These are phyloP conservation scores for Trametes coccinea DNA, from an alignment of 768 basidiomycete species.

Conservation along the genomic window DNA sequence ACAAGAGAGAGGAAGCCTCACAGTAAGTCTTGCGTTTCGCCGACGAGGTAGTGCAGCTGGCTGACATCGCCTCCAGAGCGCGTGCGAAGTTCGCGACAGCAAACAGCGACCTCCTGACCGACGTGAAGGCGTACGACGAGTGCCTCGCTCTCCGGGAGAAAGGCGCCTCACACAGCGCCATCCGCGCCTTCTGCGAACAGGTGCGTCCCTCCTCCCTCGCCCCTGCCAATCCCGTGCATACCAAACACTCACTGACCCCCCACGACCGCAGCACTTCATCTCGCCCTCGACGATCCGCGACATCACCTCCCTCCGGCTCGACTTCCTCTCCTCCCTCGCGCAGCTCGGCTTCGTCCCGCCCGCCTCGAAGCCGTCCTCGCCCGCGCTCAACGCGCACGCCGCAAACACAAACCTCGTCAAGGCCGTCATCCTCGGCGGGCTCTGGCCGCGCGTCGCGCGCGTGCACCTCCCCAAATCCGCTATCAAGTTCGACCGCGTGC, in stretches of 20 bases:
- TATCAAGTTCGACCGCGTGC: conserved; percentile 83
- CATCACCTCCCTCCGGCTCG: conserved; percentile 72
- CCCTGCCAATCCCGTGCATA: conserved; percentile 1
- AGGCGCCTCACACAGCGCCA: conserved; percentile 46
- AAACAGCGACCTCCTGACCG: conserved; percentile 85
- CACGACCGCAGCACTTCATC: conserved; percentile 71
- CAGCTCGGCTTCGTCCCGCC: conserved; percentile 69
- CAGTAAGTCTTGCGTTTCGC: conserved; percentile 44
- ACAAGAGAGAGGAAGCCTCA: conserved; percentile 78
- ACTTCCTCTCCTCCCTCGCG: conserved; percentile 70
- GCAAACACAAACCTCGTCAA: conserved; percentile 76
- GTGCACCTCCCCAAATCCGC: conserved; percentile 72
- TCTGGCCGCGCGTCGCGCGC: conserved; percentile 82
- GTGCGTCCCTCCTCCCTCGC: conserved; percentile 27
- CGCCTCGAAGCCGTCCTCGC: conserved; percentile 44
- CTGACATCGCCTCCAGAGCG: conserved; percentile 49
- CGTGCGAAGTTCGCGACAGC: conserved; percentile 65
- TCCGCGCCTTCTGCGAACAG: conserved; percentile 71
- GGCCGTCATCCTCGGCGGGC: conserved; percentile 79
- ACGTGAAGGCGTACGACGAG: conserved; percentile 72
- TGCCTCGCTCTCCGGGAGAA: conserved; percentile 51
- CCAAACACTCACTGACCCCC: background rate
- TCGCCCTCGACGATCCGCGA: conserved; percentile 72
- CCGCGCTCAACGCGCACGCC: conserved; percentile 64
- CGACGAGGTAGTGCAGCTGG: background rate